Percentiles rank a stretch among this genome's conserved stretches.
Conservation (phyloP, 169 alveolate species). For the Plasmodium vinckei region DNA sequence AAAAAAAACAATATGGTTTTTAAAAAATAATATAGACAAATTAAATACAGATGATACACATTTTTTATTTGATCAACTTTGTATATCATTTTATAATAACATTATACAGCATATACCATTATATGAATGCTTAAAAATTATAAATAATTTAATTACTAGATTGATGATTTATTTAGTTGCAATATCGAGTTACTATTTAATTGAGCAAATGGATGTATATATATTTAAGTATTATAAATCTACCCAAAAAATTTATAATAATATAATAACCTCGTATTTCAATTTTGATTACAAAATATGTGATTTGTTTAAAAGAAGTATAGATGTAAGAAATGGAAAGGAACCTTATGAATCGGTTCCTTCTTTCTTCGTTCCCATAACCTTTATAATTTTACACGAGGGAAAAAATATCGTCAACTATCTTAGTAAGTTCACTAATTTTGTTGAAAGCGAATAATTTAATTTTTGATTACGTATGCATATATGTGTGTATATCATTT, state of each 20-base stretch:
- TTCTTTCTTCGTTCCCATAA: constrained; percentile 44
- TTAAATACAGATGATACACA: constrained; percentile 35
- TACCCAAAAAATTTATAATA: constrained; percentile 16
- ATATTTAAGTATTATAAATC: constrained; percentile 59
- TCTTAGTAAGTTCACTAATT: constrained; percentile 13
- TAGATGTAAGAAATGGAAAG: constrained; percentile 32
- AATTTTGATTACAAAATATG: constrained; percentile 51
- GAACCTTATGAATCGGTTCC: constrained; percentile 46
- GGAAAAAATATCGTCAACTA: constrained; percentile 35
- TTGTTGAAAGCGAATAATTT: too few species aligned
- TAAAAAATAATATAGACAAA: constrained; percentile 17
- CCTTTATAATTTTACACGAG: constrained; percentile 45
- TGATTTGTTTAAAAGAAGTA: constrained; percentile 24
- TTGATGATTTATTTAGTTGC: constrained; percentile 47
- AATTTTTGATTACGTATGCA: background rate
- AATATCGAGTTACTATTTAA: constrained; percentile 25
- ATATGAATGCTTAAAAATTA: constrained; percentile 37
- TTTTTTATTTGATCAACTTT: constrained; percentile 53
- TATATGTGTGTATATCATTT: background rate
- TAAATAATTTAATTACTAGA: constrained; percentile 44
- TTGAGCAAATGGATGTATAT: constrained; percentile 43
- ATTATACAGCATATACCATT: constrained; percentile 40
- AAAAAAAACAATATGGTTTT: constrained; percentile 40
- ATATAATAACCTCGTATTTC: background rate
- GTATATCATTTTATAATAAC: constrained; percentile 18